Percentiles rank a stretch among this genome's conserved stretches.
phyloP scores from a whole-genome alignment of 1,139 yeast species.

The Diutina pseudorugosa region DNA sequence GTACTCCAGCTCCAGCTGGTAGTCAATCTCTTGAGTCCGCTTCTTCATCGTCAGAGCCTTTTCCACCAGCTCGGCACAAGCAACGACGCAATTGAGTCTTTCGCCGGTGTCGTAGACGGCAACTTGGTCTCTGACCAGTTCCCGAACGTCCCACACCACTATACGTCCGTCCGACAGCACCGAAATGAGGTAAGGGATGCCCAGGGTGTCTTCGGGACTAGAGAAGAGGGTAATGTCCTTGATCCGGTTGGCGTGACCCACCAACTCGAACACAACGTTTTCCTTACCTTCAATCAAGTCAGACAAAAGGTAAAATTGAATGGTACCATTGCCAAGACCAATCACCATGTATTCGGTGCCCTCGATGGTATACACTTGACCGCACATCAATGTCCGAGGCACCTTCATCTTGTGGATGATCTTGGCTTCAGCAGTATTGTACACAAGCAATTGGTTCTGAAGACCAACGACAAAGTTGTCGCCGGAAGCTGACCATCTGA shows the following conservation, averaged over 20 bases:
- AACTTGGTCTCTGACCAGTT: slow-evolving; percentile 49
- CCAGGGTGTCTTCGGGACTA: slow-evolving; percentile 22
- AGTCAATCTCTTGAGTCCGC: slow-evolving; percentile 12
- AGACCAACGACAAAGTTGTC: slow-evolving; percentile 66
- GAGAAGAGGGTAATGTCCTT: slow-evolving; percentile 56
- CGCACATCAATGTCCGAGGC: slow-evolving; percentile 52
- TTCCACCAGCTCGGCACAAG: slow-evolving; percentile 72
- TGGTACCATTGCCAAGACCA: slow-evolving; percentile 66
- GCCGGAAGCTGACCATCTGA: slow-evolving; percentile 55
- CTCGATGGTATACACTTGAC: slow-evolving; percentile 37
- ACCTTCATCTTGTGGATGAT: slow-evolving; percentile 38
- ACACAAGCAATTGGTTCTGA: slow-evolving; percentile 50
- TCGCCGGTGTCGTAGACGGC: slow-evolving; percentile 93
- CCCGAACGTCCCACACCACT: slow-evolving; percentile 72
- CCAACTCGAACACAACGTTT: slow-evolving; percentile 44
- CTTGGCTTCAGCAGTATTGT: slow-evolving; percentile 44
- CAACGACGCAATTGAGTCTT: slow-evolving; percentile 74
- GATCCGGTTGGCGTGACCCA: slow-evolving; percentile 78
- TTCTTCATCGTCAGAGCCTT: slow-evolving; percentile 57
- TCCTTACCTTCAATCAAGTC: slow-evolving; percentile 12
- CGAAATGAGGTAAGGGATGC: slow-evolving; percentile 48
- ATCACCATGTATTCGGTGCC: slow-evolving; percentile 46
- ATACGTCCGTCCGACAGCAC: slow-evolving; percentile 90
- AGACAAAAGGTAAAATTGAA: slow-evolving; percentile 37
- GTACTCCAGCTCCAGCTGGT: slow-evolving; percentile 50